Percentiles rank a stretch among this genome's conserved stretches.
phyloP scores from a whole-genome alignment of 2,329 filamentous ascomycete species.

The Penicillium sp. region DNA sequence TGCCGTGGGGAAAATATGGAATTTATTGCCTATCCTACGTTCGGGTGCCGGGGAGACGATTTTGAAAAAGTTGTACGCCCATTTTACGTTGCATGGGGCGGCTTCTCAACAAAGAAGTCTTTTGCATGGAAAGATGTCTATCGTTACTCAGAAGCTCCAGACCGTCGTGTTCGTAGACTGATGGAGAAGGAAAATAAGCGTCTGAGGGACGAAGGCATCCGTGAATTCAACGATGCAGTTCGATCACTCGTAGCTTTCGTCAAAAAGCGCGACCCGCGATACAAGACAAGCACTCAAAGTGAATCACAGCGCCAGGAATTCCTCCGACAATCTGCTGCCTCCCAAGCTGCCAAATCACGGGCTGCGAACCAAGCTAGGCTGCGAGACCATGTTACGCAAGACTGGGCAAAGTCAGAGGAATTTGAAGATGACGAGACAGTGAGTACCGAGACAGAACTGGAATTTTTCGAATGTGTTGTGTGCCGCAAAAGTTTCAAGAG shows the following conservation, averaged over 20 bases:
- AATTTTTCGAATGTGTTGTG: conserved; percentile 55
- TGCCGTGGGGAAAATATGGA: conserved; percentile 59
- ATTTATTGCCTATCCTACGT: conserved; percentile 64
- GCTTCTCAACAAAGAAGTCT: conserved; percentile 73
- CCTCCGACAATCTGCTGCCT: conserved; percentile 66
- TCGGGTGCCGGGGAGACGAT: conserved; percentile 63
- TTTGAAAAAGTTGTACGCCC: conserved; percentile 66
- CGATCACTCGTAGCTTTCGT: conserved; percentile 77
- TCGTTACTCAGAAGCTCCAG: conserved; percentile 72
- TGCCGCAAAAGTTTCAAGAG: conserved; percentile 69
- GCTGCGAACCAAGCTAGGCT: conserved; percentile 71
- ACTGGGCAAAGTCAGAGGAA: conserved; percentile 62
- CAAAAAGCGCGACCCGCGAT: conserved; percentile 82
- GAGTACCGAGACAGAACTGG: conserved; percentile 42
- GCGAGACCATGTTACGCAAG: conserved; percentile 55
- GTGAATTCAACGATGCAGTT: conserved; percentile 88
- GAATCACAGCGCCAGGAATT: conserved; percentile 72
- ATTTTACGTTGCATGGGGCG: conserved; percentile 74
- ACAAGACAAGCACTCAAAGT: conserved; percentile 64
- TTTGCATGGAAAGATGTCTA: conserved; percentile 88
- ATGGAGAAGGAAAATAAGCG: conserved; percentile 96
- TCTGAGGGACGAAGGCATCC: conserved; percentile 67
- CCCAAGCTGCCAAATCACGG: conserved; percentile 73
- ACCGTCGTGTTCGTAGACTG: conserved; percentile 67
- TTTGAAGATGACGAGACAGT: conserved; percentile 44